Evolutionary conservation across 495 filamentous ascomycete species (phyloP).

Genomic region (Cercophora sp.): DNA sequence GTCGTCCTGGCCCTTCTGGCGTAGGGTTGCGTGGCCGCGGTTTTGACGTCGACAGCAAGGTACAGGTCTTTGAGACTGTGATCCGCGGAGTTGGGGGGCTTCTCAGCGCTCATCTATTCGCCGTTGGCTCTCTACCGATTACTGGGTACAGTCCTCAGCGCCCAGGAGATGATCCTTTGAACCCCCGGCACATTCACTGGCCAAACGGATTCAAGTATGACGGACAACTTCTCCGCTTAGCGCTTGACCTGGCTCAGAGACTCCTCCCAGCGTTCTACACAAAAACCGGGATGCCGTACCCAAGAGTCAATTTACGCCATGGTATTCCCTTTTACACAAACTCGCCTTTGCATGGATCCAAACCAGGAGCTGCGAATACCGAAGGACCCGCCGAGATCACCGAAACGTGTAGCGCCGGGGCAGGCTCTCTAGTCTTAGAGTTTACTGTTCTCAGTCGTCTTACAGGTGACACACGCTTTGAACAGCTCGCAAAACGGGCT

Average conservation of each 20-base stretch:
- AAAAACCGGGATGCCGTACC: conserved; percentile 87
- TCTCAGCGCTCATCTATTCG: conserved; percentile 89
- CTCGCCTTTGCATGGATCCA: conserved; percentile 59
- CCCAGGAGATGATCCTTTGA: conserved; percentile 27
- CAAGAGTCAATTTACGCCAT: conserved; percentile 86
- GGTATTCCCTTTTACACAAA: conserved; percentile 88
- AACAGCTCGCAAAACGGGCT: conserved; percentile 81
- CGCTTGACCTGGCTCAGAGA: conserved; percentile 75
- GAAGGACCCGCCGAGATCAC: conserved; percentile 66
- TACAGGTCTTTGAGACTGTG: conserved; percentile 96
- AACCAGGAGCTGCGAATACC: conserved; percentile 25
- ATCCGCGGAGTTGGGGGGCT: conserved; percentile 91
- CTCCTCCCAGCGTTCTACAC: conserved; percentile 87
- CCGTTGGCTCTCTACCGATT: conserved; percentile 82
- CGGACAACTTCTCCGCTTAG: conserved; percentile 81
- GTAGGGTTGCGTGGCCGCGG: conserved; percentile 71
- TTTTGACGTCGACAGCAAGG: conserved; percentile 95
- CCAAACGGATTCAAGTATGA: conserved; percentile 76
- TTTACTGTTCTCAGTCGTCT: conserved; percentile 87
- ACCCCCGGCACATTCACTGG: conserved; percentile 62
- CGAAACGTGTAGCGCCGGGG: conserved; percentile 94
- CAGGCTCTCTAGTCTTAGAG: conserved; percentile 88
- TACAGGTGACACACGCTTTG: conserved; percentile 80
- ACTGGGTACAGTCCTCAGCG: conserved; percentile 60
- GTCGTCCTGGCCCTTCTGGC: conserved; percentile 62